These are phyloP conservation scores for Bocquillonia castaneifolia DNA, from an alignment of 441 rosid species.

Conservation along the genomic window DNA sequence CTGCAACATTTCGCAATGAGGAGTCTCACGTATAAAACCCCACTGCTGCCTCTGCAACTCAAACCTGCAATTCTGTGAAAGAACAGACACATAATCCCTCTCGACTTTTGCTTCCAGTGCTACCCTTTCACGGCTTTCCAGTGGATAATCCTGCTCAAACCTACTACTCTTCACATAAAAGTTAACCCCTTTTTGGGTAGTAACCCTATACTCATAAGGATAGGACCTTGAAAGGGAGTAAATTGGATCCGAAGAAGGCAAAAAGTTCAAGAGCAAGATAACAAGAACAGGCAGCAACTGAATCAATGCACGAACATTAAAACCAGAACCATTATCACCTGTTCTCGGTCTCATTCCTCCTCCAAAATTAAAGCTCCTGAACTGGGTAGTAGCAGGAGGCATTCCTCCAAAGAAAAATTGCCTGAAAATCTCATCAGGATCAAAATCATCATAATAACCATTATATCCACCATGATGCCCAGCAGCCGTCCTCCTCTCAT, in stretches of 20 bases:
- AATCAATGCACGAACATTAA: constrained; percentile 51
- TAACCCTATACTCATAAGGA: constrained; percentile 67
- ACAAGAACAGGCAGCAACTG: constrained; percentile 75
- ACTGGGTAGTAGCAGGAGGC: constrained; percentile 72
- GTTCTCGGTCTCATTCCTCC: constrained; percentile 51
- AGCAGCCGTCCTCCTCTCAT: constrained; percentile 45
- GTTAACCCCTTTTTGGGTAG: constrained; percentile 64
- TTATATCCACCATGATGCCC: constrained; percentile 39
- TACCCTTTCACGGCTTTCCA: constrained; percentile 39
- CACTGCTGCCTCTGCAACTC: constrained; percentile 90
- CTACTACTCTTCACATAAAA: constrained; percentile 67
- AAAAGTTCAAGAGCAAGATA: constrained; percentile 59
- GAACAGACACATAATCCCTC: constrained; percentile 55
- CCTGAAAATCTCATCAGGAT: constrained; percentile 90
- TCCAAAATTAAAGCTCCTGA: constrained; percentile 60
- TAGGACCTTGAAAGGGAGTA: constrained; percentile 63
- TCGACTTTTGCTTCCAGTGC: constrained; percentile 60
- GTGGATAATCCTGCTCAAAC: constrained; percentile 75
- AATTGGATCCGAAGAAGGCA: constrained; percentile 72
- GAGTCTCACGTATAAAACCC: constrained; percentile 86
- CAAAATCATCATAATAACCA: constrained; percentile 76
- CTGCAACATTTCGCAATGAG: constrained; percentile 81
- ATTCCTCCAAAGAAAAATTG: constrained; percentile 86
- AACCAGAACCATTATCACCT: constrained; percentile 61
- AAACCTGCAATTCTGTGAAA: constrained; percentile 69